Conservation (phyloP, 2,329 filamentous ascomycete species). For the Incumbomyces lentus region DNA sequence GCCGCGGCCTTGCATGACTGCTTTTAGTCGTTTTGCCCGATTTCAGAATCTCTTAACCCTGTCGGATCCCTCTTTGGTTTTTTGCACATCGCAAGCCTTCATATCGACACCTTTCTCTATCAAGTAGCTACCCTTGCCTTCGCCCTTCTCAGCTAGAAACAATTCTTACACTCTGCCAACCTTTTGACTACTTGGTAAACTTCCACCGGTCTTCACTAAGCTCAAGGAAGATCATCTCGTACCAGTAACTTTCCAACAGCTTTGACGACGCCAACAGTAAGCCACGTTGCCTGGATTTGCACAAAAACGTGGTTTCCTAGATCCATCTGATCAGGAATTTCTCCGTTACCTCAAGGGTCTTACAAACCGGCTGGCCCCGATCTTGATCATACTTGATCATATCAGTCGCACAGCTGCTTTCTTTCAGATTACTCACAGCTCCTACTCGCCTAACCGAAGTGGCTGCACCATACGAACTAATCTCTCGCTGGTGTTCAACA, state of each 20-base stretch:
- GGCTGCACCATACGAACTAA: neutral
- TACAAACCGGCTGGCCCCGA: neutral
- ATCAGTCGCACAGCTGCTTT: neutral
- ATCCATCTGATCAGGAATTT: neutral
- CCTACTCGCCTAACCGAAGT: neutral
- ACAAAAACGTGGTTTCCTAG: too few species aligned
- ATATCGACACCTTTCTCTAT: slow-evolving; percentile 1
- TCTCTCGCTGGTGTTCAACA: neutral
- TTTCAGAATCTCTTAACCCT: neutral
- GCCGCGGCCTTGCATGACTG: slow-evolving; percentile 1
- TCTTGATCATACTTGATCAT: neutral
- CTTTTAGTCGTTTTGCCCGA: neutral
- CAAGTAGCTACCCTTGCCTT: neutral
- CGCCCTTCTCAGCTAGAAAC: neutral
- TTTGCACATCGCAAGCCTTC: neutral
- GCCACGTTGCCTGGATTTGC: too few species aligned
- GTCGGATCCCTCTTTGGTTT: neutral
- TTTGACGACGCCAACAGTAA: too few species aligned
- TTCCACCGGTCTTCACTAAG: neutral
- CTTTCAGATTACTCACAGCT: neutral
- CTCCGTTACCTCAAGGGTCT: neutral
- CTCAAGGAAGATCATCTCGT: too few species aligned
- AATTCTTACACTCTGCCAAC: neutral
- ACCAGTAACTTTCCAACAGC: too few species aligned
- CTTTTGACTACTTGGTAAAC: slow-evolving; percentile 1